A percentile compares a stretch with the other conserved stretches of the same genome.
Evolutionary conservation across 352 stramenopile species (phyloP).

Genomic region (Pythium monospermum): DNA sequence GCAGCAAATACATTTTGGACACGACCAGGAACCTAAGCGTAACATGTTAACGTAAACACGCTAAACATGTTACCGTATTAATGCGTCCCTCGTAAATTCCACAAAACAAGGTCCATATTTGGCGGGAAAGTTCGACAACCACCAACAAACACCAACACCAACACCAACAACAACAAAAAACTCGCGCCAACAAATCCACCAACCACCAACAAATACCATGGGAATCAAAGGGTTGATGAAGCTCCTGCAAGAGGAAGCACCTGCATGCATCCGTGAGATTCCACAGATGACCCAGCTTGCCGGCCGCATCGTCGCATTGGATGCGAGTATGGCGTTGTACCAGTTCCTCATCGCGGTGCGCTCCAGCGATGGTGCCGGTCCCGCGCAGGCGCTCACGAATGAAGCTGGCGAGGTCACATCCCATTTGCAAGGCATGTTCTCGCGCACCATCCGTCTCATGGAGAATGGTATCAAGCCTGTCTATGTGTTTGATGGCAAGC

Average conservation of each 20-base stretch:
- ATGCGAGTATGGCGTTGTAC: constrained; percentile 99
- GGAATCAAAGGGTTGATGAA: constrained; percentile 99
- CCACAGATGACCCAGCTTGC: constrained; percentile 92
- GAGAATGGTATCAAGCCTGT: constrained; percentile 97
- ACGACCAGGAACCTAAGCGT: no score
- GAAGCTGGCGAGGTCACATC: constrained; percentile 95
- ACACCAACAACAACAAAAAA: no score
- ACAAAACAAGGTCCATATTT: no score
- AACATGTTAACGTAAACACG: no score
- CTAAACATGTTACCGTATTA: no score
- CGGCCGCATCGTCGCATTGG: constrained; percentile 96
- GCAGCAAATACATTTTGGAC: no score
- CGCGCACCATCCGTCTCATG: constrained; percentile 98
- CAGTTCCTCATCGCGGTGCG: constrained; percentile 95
- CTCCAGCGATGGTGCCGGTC: constrained; percentile 78
- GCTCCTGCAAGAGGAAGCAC: constrained; percentile 96
- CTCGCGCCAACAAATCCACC: no score
- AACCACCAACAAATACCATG: constrained; percentile 55
- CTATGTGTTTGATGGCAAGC: constrained; percentile 99
- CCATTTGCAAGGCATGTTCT: constrained; percentile 96
- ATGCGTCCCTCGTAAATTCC: no score
- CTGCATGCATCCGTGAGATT: constrained; percentile 93
- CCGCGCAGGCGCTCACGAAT: constrained; percentile 95
- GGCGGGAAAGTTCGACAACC: no score
- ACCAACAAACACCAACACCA: constrained; percentile 4